Evolutionary conservation across 192 early-diverging fungal genomes (phyloP), one percentile per base, ranked within the genome.

Genomic region (Dimargaris verticillata): DNA sequence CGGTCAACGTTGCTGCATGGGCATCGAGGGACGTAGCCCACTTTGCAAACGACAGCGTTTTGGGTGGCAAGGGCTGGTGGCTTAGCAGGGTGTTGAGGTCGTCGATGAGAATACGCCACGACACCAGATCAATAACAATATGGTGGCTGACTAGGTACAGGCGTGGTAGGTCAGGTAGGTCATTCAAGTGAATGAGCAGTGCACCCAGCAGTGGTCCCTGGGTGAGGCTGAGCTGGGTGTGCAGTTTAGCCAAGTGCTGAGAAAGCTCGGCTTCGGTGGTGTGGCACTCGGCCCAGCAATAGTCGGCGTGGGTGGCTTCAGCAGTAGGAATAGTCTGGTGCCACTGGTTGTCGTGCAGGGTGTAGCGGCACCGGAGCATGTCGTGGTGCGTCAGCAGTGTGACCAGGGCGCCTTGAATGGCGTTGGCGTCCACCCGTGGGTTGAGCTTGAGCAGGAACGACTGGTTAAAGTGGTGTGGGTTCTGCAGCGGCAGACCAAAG

Each of bases 81-180:
- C 13, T 24, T 51, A 60, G 22, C 15, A 68, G 29, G 20, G 61
- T 64, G 22, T 65, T 28, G 5, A 70, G 42, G 58, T 70, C 65
- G 20, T 70, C 69, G n/a, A 70, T 42, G 52, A 70, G 43, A 45
- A 70, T 63, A 26, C 69, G 64, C 69, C 69, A 70, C 6, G 69
- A 68, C 11, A 70, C 65, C 12, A 65, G 48, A 52, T 70, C 69
- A 2, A 70, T 50, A 26, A 70, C 45, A 14, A 68, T 28, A 48
- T 70, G 69, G 46, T 70, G 69, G 26, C 68, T 57, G 28, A 42
- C 57, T 4, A 68, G 20, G 47, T 63, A 44, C 20, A 70, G 42
- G 12, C 45, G 61, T 18, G 63, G 55, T 6, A 42, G 44, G 58
- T 68, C 55, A 1, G 45, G 15, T 14, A 55, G 9, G n/a, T 64